phyloP scores from a whole-genome alignment of 2,329 filamentous ascomycete species.

The Fusarium drepaniforme region DNA sequence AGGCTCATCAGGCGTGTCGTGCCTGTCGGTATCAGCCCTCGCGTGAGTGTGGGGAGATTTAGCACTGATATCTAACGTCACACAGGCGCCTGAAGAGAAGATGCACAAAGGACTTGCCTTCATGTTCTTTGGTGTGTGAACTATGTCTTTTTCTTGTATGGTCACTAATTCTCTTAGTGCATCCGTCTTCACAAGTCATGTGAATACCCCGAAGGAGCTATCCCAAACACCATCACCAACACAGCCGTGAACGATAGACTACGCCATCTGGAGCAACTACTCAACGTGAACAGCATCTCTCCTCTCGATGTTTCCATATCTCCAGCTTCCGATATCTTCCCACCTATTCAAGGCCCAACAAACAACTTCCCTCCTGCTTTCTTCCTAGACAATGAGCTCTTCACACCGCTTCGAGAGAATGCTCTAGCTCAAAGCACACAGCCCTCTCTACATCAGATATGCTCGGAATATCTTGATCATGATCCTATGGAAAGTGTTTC shows the following conservation, averaged over 20 bases:
- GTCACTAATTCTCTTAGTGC: neutral
- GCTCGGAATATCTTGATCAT: neutral
- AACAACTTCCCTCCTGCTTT: slow-evolving; percentile 18
- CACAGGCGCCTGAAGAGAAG: slow-evolving; percentile 33
- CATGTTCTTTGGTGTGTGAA: slow-evolving; percentile 28
- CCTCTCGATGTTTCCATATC: neutral
- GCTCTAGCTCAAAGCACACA: neutral
- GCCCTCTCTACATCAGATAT: neutral
- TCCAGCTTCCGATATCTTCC: neutral
- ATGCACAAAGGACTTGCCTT: slow-evolving; percentile 31
- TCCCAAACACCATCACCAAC: neutral
- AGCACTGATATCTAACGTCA: neutral
- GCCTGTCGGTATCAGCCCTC: slow-evolving; percentile 12
- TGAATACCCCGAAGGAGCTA: neutral
- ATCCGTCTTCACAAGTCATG: slow-evolving; percentile 11
- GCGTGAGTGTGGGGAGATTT: neutral
- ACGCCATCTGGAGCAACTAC: neutral
- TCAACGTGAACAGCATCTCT: neutral
- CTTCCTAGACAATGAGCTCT: slow-evolving; percentile 28
- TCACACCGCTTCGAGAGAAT: slow-evolving; percentile 9
- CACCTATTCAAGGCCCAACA: neutral
- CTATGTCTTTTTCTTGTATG: too few species aligned
- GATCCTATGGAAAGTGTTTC: neutral
- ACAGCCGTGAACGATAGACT: neutral
- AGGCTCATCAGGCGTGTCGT: slow-evolving; percentile 10